Conservation (phyloP, 352 stramenopile genomes). For the Pseudoperonospora humuli region DNA sequence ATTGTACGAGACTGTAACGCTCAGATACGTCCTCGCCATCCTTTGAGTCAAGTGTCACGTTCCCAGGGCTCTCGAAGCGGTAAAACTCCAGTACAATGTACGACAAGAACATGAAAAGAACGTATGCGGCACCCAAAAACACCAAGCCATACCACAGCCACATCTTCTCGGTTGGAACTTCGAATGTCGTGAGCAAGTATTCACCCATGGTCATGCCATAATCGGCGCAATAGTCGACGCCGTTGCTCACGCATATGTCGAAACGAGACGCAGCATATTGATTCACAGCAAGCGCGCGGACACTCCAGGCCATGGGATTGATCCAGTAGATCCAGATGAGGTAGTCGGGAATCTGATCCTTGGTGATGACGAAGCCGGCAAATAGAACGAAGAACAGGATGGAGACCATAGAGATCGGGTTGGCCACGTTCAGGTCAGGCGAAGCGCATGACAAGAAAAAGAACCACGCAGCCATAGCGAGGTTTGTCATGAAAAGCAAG, state of each 20-base stretch:
- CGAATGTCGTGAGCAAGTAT: constrained; percentile 11
- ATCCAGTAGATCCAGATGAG: constrained; percentile 27
- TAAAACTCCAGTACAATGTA: constrained; percentile 14
- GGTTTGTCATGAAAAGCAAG: constrained; percentile 27
- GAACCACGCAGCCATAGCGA: constrained; percentile 18
- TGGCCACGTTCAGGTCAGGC: constrained; percentile 18
- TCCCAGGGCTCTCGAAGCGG: constrained; percentile 11
- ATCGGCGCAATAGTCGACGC: constrained; percentile 8
- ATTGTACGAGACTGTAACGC: constrained; percentile 4
- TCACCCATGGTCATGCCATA: constrained; percentile 15
- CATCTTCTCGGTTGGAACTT: constrained; percentile 11
- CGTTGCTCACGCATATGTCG: constrained; percentile 12
- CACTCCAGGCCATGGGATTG: constrained; percentile 12
- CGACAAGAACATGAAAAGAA: constrained; percentile 21
- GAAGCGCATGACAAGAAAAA: constrained; percentile 13
- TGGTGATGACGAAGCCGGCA: constrained; percentile 16
- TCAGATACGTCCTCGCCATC: not conserved
- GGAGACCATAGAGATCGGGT: constrained; percentile 11
- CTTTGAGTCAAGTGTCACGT: constrained; percentile 8
- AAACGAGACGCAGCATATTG: constrained; percentile 17
- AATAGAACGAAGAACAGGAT: constrained; percentile 21
- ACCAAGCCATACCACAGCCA: constrained; percentile 21
- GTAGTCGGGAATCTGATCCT: constrained; percentile 21
- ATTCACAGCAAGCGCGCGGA: constrained; percentile 16
- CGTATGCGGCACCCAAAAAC: constrained; percentile 8